Base-by-base conservation (phyloP, 2,329 filamentous ascomycete genomes). In the Fusarium verticillioides region DNA sequence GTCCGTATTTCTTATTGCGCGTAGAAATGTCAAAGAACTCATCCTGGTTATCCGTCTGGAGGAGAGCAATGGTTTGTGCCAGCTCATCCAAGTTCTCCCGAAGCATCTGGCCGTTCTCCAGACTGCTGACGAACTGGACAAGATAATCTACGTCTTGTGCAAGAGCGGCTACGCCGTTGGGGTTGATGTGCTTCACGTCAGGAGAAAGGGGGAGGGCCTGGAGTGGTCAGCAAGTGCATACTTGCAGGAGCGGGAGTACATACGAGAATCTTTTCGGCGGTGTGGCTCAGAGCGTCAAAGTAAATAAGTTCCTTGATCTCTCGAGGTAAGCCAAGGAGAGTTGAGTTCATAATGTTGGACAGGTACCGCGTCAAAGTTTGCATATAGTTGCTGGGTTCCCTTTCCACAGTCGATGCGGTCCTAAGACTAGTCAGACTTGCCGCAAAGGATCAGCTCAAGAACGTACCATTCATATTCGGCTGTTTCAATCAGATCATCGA, bases 241-340 rank as follows among this genome's bases (percentile, higher is more conserved):
- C 50, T 30, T 40, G 19, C 34, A 3, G 28, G 23, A 32, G 23
- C 7, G 32, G n/a, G 1, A 39, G 13, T 9, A 15, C 87, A 75
- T 80, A 93, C 92, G 70, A 97, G 83, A 63, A 98, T 96, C 82
- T 93, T 94, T 70, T 93, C 93, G 7, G 94, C 92, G 4, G 96
- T 95, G 82, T 99, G 96, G 62, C 92, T 95, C 40, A 99, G 88
- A 0, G 96, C 96, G 80, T 98, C 96, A 79, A 97, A 98, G 84
- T 99, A 98, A 77, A 99, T 97, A 63, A 98, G 90, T 81, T 97
- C 95, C 81, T 98, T 98, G 82, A 99, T 98, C 78, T 97, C 94
- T 36, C 94, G 91, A 0, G 97, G 96, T n/a, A 99, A 85, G 3
- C 95, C 96, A 5, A 99, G 88, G 9, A 99, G 87, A 1, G 97